Base-by-base conservation (phyloP, 176 grass and related monocot genomes). In the Saccharum officinarum region DNA sequence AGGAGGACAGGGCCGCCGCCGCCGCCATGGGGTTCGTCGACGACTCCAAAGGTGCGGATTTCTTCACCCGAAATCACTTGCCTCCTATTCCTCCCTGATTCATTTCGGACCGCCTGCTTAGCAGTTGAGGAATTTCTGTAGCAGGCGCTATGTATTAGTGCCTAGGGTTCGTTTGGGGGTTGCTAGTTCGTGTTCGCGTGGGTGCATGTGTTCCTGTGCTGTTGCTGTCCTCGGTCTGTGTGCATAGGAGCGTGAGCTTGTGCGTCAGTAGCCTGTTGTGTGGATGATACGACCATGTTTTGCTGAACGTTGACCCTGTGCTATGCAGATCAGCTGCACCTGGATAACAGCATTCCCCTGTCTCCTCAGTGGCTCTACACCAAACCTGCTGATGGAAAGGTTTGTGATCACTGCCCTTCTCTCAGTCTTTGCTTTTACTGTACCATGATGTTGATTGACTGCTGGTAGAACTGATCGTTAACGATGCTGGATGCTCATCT, bases 301-400 rank as follows among this genome's bases (percentile, higher is more conserved):
- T 72, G 4, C 67, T 83, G 38, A 46, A 7, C 76, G 73, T 88
- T 91, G 82, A 76, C 86, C 86, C 11, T 74, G 62, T 80, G 39
- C 37, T 66, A 25, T 86, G 82, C 92, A 99, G 97, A 97, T 95
- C 94, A 92, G 77, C 86, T 62, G 76, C 78, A 68, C 91, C 73
- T 86, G 67, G 93, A 96, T 18, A 96, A 97, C 87, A 95, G 67
- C 71, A 97, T 99, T 72, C 97, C 97, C 84, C 86, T 99, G 52
- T 99, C 97, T 89, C 94, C 97, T 31, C 97, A 97, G 79, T 99
- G 97, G 97, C 94, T 97, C 39, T 99, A 97, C 47, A 60, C 92
- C 25, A 99, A 96, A 87, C 97, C 90, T 25, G 89, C 69, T 78
- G 97, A 99, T 78, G 75, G 77, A 65, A 99, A 99, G 94, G 92